Base-by-base conservation (phyloP, 176 grass and related monocot species). In the Coix lacrymajobi region DNA sequence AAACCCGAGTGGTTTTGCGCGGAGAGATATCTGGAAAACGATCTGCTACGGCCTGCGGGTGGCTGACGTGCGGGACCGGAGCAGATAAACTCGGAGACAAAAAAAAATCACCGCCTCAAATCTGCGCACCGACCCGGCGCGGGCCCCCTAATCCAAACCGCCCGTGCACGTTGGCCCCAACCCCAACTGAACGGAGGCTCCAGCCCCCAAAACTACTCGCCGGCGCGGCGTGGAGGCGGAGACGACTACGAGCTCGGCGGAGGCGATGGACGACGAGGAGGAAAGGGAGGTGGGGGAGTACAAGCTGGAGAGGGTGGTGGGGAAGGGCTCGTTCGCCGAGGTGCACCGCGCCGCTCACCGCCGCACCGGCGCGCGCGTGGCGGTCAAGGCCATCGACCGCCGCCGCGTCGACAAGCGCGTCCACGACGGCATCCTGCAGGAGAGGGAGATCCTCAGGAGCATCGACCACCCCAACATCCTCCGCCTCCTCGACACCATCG, bases 371-470 rank as follows among this genome's bases (percentile, higher is more conserved):
- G 84, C 65, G 46, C 81, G 36, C 63, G 90, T 86, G 26, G 93
- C 93, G 26, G 87, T 95, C 28, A 95, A 95, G 87, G 93, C 82
- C 82, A 92, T 95, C 85, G 90, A 90, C 60, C 83, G 77, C 75
- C 52, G 48, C 11, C 68, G 77, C 28, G 58, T 92, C 32, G 83
- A 88, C 38, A 73, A 77, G 69, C 74, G 65, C 74, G 82, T 85
- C 39, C 78, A 88, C 76, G 85, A 85, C 16, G 79, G 83, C 29
- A 84, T 92, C 64, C 79, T 90, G n/a, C 78, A 90, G 85, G 90
- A 95, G 85, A 88, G 85, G 69, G 43, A 41, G 38, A 87, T 94
- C 73, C 92, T 92, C 25, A 70, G 37, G 69, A 69, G 69, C 75
- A 64, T 95, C 79, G 87, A 76, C 25, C 93, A 90, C 76, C 85